phyloP scores from a whole-genome alignment of 257 asterid genomes.

The Cinchona pubescens region DNA sequence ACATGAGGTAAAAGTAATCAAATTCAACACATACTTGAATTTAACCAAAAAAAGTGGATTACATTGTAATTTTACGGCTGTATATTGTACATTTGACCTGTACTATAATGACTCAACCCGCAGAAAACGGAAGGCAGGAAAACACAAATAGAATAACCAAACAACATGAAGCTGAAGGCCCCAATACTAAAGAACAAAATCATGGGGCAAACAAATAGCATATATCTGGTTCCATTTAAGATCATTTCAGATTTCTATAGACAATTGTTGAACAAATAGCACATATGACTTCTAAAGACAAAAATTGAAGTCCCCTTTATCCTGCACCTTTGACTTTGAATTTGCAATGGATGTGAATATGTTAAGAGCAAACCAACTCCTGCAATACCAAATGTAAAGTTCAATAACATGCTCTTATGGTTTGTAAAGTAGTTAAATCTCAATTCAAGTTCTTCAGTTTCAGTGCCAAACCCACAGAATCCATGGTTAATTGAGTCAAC shows the following conservation, averaged over 20 bases:
- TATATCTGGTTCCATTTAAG: neutral
- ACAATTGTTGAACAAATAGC: neutral
- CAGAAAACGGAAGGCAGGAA: slow-evolving; percentile 11
- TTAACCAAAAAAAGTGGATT: neutral
- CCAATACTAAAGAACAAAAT: slow-evolving; percentile 8
- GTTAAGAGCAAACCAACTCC: slow-evolving; percentile 1
- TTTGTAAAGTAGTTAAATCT: neutral
- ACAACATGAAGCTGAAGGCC: neutral
- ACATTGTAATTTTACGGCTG: neutral
- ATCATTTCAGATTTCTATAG: neutral
- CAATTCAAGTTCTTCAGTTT: neutral
- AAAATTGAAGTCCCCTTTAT: neutral
- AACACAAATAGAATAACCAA: neutral
- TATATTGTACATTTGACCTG: neutral
- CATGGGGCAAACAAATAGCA: slow-evolving; percentile 7
- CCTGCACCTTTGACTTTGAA: slow-evolving; percentile 12
- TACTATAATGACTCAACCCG: neutral
- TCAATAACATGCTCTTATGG: no score
- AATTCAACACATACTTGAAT: no score
- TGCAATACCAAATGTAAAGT: neutral
- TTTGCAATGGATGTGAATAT: neutral
- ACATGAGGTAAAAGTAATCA: neutral
- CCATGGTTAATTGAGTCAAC: neutral
- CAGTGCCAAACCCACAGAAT: neutral
- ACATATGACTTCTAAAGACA: neutral